Conservation (phyloP, 2,329 filamentous ascomycete genomes). For the Colletotrichum siamense region DNA sequence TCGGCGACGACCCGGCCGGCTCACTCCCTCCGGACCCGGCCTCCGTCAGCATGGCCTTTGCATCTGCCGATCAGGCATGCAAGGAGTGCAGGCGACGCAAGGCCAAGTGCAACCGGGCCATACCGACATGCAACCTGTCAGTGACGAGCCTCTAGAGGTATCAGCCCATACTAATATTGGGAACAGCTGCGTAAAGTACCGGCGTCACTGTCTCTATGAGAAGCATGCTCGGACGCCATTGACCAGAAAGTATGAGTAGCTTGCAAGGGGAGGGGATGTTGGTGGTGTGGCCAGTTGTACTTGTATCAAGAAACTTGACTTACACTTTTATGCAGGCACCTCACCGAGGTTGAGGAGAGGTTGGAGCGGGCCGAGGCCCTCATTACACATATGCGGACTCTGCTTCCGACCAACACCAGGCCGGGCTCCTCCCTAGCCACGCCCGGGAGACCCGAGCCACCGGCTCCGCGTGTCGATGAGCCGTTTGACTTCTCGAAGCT, state of each 20-base stretch:
- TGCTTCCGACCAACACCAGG: constrained; percentile 31
- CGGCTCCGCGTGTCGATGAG: not conserved
- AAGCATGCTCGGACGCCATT: constrained; percentile 52
- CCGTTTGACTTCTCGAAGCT: constrained; percentile 2
- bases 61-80: constrained; percentile 39
- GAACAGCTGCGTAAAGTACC: constrained; percentile 42
- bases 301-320: constrained; percentile 2
- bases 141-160: constrained; percentile 25
- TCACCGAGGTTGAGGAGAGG: constrained; percentile 49
- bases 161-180: not conserved
- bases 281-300: not conserved
- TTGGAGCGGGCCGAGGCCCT: constrained; percentile 39
- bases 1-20: not conserved
- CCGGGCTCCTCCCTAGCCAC: not conserved
- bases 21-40: not conserved
- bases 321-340: constrained; percentile 29
- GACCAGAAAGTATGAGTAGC: constrained; percentile 45
- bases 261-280: not conserved
- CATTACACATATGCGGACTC: constrained; percentile 32
- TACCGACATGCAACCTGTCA: constrained; percentile 45
- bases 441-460: not conserved
- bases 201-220: constrained; percentile 53
- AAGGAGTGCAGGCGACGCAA: constrained; percentile 46
- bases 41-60: constrained; percentile 21
- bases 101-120: constrained; percentile 40